Evolutionary conservation across 768 basidiomycete species (phyloP).

Genomic region (Macrocybe gigantea): DNA sequence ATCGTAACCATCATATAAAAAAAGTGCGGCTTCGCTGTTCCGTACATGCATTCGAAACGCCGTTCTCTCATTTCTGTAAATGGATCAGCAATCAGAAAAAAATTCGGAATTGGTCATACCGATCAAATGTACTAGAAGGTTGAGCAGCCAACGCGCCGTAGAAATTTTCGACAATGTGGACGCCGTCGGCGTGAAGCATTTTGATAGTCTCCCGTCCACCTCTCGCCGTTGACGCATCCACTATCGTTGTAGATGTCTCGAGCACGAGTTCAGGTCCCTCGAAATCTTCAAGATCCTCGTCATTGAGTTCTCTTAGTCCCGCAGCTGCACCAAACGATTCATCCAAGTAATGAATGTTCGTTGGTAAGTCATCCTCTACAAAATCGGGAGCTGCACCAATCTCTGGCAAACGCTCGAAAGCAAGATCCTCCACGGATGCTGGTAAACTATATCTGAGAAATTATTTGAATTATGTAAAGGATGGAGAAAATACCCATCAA

Average conservation of each 20-base stretch:
- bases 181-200: constrained; percentile 56
- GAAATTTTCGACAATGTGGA: constrained; percentile 71
- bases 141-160: constrained; percentile 38
- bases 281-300: constrained; percentile 71
- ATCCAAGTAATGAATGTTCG: constrained; percentile 83
- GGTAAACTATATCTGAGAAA: neutral
- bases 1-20: constrained; percentile 92
- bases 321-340: constrained; percentile 74
- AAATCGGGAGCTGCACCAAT: constrained; percentile 80
- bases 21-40: constrained; percentile 58
- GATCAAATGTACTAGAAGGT: too few species aligned
- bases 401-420: constrained; percentile 72
- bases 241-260: constrained; percentile 32
- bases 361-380: constrained; percentile 88
- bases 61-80: constrained; percentile 30
- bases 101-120: neutral
- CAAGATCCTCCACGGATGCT: constrained; percentile 80
- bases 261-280: constrained; percentile 28
- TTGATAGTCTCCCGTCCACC: constrained; percentile 84
- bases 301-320: constrained; percentile 64
- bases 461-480: neutral
- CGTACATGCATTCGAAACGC: constrained; percentile 49
- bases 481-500: too few species aligned
- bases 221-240: constrained; percentile 20
- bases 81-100: constrained; percentile 17